Base-by-base conservation (phyloP, 176 grass and related monocot species). In the Aegilops tauschii region DNA sequence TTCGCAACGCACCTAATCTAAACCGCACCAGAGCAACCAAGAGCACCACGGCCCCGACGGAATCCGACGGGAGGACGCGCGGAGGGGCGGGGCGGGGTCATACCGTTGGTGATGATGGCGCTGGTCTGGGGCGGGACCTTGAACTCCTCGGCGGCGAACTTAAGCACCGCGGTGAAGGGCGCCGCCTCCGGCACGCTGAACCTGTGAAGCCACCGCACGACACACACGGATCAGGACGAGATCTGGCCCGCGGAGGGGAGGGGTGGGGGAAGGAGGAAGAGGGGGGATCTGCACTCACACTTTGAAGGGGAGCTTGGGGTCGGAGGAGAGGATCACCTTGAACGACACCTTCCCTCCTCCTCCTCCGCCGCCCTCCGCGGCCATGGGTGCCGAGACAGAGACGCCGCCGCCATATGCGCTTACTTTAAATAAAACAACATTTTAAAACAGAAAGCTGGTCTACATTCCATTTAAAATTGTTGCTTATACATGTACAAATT, bases 271-370 rank as follows among this genome's bases (percentile, higher is more conserved):
- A 12, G 2, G 27, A 6, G 25, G 18, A 31, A 31, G 30, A 31
- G 30, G 1, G 30, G 69, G 2, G 39, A 21, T 18, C 34, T 61
- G 29, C 8, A 28, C 87, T 88, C 87, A 99, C 97, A 99, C 94
- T 99, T 99, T 99, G 94, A 91, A 99, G 59, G 97, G 97, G 29
- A 99, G 97, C 90, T 99, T 99, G 69, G 97, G 97, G 93, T 99
- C 94, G 90, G 97, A 99, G 76, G 94, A 96, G 82, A 96, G 97
- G 32, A 88, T 99, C 70, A 96, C 83, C 90, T 96, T 99, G 89
- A 99, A 99, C 1, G 92, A 96, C 28, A 99, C 97, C 97, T 99
- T 99, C 59, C 97, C 96, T 5, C 93, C 96, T 1, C 82, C 96
- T 0, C 82, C 62, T 3, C 75, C 54, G 45, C 81, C 83, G 64